phyloP scores from a whole-genome alignment of 176 grass and related monocot species.

The bread wheat (Triticum aestivum) region DNA sequence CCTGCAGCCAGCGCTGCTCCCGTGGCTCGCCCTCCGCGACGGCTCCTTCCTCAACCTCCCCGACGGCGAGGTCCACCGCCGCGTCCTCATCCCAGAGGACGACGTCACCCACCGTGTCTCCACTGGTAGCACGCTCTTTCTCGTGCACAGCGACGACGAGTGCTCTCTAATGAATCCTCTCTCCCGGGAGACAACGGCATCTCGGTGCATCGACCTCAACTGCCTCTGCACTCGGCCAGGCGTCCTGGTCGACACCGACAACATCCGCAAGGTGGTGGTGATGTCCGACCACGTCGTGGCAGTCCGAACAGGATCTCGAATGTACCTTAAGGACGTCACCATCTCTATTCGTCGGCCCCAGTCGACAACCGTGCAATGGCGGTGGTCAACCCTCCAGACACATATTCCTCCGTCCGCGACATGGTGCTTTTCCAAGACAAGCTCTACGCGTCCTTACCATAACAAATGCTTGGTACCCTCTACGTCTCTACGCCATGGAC shows the following conservation, averaged over 20 bases:
- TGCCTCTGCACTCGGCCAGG: not conserved
- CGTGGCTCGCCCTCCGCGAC: not conserved
- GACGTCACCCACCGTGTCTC: not conserved
- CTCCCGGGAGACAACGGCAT: not conserved
- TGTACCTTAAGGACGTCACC: not conserved
- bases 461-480: too few relatives aligned
- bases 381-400: too few relatives aligned
- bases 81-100: not conserved
- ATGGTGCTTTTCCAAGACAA: too few relatives aligned
- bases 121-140: not conserved
- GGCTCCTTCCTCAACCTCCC: not conserved
- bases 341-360: not conserved
- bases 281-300: not conserved
- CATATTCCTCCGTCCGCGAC: too few relatives aligned
- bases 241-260: too few relatives aligned
- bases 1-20: not conserved
- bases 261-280: not conserved
- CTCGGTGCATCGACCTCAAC: not conserved
- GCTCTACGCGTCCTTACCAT: too few relatives aligned
- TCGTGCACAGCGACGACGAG: not conserved
- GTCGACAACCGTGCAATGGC: not conserved
- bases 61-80: not conserved
- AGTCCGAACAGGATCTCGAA: not conserved
- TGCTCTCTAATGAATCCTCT: not conserved
- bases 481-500: too few relatives aligned